Conservation (phyloP, 2,329 filamentous ascomycete genomes). For the Didymella segeticola region DNA sequence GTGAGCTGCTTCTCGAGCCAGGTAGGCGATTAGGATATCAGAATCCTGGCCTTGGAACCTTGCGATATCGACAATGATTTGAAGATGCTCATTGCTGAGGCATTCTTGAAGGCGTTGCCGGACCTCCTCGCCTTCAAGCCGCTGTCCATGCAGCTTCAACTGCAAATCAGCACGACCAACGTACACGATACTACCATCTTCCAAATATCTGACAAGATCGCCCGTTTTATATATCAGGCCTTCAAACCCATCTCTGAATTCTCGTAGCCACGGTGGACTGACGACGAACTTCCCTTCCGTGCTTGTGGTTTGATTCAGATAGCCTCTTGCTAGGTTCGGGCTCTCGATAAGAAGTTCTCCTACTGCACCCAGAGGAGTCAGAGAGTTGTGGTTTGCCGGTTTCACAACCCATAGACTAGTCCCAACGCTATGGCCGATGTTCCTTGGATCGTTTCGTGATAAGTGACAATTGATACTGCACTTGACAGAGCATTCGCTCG, state of each 20-base stretch:
- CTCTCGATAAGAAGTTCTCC: slow-evolving; percentile 64
- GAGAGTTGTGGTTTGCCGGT: slow-evolving; percentile 20
- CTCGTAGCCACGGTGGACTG: background rate
- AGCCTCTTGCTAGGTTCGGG: slow-evolving; percentile 48
- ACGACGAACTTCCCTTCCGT: background rate
- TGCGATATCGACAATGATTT: slow-evolving; percentile 3
- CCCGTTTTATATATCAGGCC: slow-evolving; percentile 11
- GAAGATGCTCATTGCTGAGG: background rate
- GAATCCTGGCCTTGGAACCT: no score
- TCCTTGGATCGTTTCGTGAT: slow-evolving; percentile 5
- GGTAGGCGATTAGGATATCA: no score
- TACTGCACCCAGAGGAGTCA: slow-evolving; percentile 24
- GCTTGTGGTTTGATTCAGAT: no score
- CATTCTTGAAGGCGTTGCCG: slow-evolving; percentile 1
- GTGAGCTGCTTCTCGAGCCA: no score
- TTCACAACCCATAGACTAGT: slow-evolving; percentile 33
- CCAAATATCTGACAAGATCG: slow-evolving; percentile 54
- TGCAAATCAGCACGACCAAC: slow-evolving; percentile 31
- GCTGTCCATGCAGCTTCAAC: slow-evolving; percentile 40
- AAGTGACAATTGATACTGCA: background rate
- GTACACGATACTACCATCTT: slow-evolving; percentile 31
- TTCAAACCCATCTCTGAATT: background rate
- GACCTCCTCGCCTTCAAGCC: slow-evolving; percentile 33
- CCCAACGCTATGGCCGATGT: slow-evolving; percentile 50
- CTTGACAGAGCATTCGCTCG: slow-evolving; percentile 12